These are phyloP conservation scores for Fraxinus pennsylvanica DNA, from an alignment of 257 asterid genomes.

Conservation along the genomic window DNA sequence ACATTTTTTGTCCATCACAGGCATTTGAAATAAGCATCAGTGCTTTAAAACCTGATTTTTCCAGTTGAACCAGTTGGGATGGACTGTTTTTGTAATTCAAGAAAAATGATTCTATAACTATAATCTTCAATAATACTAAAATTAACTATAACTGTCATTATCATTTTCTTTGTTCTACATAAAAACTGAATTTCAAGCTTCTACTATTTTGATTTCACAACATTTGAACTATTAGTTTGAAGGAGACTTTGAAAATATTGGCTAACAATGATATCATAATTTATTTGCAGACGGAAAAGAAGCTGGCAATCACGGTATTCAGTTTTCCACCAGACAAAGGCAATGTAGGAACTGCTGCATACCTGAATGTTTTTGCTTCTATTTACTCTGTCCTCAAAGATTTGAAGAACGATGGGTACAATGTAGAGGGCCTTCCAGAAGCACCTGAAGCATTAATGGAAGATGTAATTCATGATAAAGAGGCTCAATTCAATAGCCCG, in stretches of 20 bases:
- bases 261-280: conserved; percentile 8
- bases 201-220: neutral
- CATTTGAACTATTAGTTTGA: neutral
- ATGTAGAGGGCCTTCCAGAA: conserved; percentile 87
- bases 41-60: neutral
- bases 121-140: neutral
- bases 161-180: neutral
- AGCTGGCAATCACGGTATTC: conserved; percentile 88
- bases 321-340: conserved; percentile 99
- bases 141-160: neutral
- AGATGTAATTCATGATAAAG: conserved; percentile 86
- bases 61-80: neutral
- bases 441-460: conserved; percentile 75
- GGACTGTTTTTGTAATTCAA: neutral
- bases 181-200: neutral
- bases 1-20: neutral
- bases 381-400: conserved; percentile 80
- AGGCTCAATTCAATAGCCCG: conserved; percentile 97
- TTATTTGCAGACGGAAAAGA: conserved; percentile 67
- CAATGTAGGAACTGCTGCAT: conserved; percentile 95
- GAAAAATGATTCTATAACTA: neutral
- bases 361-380: conserved; percentile 87
- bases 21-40: neutral
- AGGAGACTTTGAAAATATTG: neutral
- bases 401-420: conserved; percentile 76